A percentile compares a stretch with the other conserved stretches of the same genome.
phyloP scores from a whole-genome alignment of 805 yeast genomes.

The Myxozyma udenii region DNA sequence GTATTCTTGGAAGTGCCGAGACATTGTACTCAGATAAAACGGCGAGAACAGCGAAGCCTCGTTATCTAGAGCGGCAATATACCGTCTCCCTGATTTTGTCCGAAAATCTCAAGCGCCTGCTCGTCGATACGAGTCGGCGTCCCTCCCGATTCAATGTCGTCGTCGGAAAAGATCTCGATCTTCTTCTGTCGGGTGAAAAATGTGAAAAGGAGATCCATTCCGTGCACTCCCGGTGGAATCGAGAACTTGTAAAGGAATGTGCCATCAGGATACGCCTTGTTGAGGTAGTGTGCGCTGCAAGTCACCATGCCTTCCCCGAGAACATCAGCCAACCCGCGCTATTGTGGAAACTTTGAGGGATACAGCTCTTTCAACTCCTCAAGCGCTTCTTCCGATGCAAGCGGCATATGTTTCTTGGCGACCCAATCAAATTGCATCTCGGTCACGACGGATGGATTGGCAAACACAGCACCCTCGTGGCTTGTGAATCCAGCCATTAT shows the following conservation, averaged over 20 bases:
- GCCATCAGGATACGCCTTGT: conserved; percentile 4
- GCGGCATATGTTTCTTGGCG: conserved; percentile 13
- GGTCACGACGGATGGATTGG: conserved; percentile 17
- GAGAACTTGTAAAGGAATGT: conserved; percentile 17
- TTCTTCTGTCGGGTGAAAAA: too few species aligned
- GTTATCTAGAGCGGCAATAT: too few species aligned
- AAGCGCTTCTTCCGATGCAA: conserved; percentile 10
- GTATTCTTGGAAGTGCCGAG: conserved; percentile 23
- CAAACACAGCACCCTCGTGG: conserved; percentile 26
- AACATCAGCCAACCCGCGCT: conserved; percentile 9
- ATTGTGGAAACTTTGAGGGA: conserved; percentile 4
- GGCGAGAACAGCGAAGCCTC: too few species aligned
- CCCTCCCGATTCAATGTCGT: too few species aligned
- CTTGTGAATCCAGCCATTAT: conserved; percentile 16
- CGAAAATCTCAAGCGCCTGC: too few species aligned
- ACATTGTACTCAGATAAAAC: conserved; percentile 1
- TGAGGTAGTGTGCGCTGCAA: conserved; percentile 11
- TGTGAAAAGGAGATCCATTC: conserved; percentile 20
- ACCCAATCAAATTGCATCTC: conserved; percentile 8
- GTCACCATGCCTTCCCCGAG: conserved; percentile 23
- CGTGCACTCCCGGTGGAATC: conserved; percentile 24
- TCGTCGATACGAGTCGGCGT: too few species aligned
- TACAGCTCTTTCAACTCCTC: conserved; percentile 11
- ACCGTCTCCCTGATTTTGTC: too few species aligned
- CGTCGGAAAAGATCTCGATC: too few species aligned